These are phyloP conservation scores for Trichoderma sp. DNA, from an alignment of 2,329 filamentous ascomycete genomes.

Conservation along the genomic window DNA sequence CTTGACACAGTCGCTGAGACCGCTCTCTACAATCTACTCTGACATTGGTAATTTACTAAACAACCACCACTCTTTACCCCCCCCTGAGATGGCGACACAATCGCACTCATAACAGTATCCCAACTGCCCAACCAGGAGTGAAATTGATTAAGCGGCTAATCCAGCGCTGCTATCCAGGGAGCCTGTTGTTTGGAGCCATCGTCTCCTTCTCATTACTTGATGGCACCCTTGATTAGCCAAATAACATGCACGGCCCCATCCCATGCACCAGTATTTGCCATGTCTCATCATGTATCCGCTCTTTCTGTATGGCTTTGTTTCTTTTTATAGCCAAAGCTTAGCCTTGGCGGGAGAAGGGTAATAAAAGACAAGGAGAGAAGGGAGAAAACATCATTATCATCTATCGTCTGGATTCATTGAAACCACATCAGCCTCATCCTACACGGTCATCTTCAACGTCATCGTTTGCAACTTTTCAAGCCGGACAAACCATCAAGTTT, in stretches of 20 bases:
- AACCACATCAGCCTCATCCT: background rate
- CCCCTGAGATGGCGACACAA: background rate
- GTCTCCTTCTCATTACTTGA: background rate
- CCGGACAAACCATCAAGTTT: background rate
- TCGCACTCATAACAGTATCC: background rate
- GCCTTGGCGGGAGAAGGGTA: background rate
- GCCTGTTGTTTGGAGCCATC: background rate
- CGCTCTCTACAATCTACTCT: conserved; percentile 10
- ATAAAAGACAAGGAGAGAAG: background rate
- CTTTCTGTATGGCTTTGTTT: background rate
- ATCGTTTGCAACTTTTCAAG: background rate
- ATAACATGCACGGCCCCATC: background rate
- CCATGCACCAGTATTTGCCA: background rate
- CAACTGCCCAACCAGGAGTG: background rate
- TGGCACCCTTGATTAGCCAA: background rate
- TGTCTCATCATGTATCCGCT: background rate
- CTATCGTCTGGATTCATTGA: background rate
- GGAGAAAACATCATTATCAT: background rate
- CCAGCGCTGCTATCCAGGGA: background rate
- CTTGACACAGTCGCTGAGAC: background rate
- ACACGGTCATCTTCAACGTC: background rate
- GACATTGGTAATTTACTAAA: background rate
- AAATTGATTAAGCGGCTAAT: background rate
- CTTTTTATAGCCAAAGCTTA: background rate
- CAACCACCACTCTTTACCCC: background rate